Evolutionary conservation across 192 early-diverging fungal species (phyloP), one percentile per base, ranked within the genome.

Genomic region (Gonapodya prolifera): DNA sequence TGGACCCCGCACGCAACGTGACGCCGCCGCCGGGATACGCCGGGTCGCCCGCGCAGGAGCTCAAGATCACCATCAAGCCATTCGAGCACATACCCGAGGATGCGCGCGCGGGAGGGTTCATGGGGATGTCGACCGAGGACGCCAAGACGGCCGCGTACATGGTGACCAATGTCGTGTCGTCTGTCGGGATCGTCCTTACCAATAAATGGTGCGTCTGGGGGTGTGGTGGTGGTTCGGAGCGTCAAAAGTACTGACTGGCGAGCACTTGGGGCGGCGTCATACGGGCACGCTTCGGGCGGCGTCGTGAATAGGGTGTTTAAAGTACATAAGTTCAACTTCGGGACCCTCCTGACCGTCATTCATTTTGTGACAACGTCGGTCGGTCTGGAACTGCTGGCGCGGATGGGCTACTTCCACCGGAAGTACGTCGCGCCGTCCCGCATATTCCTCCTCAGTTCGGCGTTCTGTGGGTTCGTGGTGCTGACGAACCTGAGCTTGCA

Each of bases 401-500:
- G 69, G 2, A 17, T 75, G 28, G 69, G 69, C 1, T 17, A 70
- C 8, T 78, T 71, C 30, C 31, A 75, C 33, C 61, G 69, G 2
- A 78, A 78, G 35, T 69, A 30, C 69, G 29, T 78, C 31, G n/a
- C 77, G 35, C 2, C 33, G 1, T n/a, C 70, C 31, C 1, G 45
- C 29, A 33, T 78, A 16, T 1, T 75, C 34, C 30, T 30, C 32
- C 69, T 78, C 8, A 31, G 13, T 2, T 1, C 18, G 1, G 1
- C 1, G 1, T 78, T 78, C 69, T 73, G 70, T 2, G 77, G 70
- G 61, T 78, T 78, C 30, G 77, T 78, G 29, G 77, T 78, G 34
- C 34, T 78, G 69, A 78, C 77, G 28, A 78, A 78, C 77, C 70
- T 78, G 30, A 78, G 77, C 34, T 69, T 78, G 77, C 77, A 78